Evolutionary conservation across 2,329 filamentous ascomycete species (phyloP).

Genomic region (Thelonectria discophora): DNA sequence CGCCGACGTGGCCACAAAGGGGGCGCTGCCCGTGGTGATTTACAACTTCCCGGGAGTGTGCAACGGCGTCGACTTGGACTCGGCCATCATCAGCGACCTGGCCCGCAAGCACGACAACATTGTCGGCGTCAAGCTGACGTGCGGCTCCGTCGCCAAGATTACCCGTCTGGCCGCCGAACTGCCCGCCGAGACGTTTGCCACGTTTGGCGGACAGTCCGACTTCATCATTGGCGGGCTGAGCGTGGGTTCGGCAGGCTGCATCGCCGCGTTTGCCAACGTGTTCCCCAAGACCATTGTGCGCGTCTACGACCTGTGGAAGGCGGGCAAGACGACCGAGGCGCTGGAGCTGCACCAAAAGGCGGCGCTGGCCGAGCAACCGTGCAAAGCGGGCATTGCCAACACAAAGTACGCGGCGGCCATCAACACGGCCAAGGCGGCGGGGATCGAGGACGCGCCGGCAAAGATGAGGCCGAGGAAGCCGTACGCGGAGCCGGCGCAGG

Average conservation of each 20-base stretch:
- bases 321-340: conserved; percentile 66
- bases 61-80: conserved; percentile 75
- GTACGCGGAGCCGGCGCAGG: conserved; percentile 60
- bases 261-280: conserved; percentile 71
- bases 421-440: conserved; percentile 66
- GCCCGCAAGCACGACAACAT: conserved; percentile 59
- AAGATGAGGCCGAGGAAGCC: conserved; percentile 68
- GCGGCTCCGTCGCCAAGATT: conserved; percentile 76
- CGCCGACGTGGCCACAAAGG: conserved; percentile 60
- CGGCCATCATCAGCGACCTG: conserved; percentile 59
- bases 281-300: conserved; percentile 65
- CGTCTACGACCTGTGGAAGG: conserved; percentile 68
- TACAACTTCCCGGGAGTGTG: conserved; percentile 77
- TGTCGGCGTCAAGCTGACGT: conserved; percentile 76
- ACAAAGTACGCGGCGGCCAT: conserved; percentile 73
- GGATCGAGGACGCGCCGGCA: conserved; percentile 60
- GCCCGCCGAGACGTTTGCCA: conserved; percentile 65
- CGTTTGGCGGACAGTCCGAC: conserved; percentile 77
- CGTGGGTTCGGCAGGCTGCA: conserved; percentile 66
- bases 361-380: conserved; percentile 70
- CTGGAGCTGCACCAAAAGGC: conserved; percentile 68
- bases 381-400: conserved; percentile 72
- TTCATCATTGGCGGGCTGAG: conserved; percentile 72
- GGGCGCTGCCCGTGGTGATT: conserved; percentile 67
- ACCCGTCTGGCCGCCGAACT: conserved; percentile 65